These are phyloP conservation scores for Pseudogymnoascus verrucosus DNA, from an alignment of 2,329 filamentous ascomycete genomes.

Conservation along the genomic window DNA sequence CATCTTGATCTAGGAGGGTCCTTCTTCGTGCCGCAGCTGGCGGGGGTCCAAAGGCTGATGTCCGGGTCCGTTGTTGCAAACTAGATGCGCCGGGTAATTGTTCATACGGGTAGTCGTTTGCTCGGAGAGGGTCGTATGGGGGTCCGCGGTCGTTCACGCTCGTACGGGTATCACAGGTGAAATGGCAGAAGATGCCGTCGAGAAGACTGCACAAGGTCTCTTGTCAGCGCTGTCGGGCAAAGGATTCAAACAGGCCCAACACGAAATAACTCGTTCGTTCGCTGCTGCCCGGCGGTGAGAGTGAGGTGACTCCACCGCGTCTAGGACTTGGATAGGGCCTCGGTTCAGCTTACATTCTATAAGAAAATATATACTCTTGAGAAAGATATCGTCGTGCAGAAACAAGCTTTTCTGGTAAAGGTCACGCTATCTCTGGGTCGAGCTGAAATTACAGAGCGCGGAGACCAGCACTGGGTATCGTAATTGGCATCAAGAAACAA, in stretches of 20 bases:
- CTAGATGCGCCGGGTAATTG: constrained; percentile 18
- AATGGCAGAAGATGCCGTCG: neutral
- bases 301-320: neutral
- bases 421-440: constrained; percentile 8
- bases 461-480: constrained; percentile 23
- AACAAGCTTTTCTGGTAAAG: constrained; percentile 4
- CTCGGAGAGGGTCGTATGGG: constrained; percentile 3
- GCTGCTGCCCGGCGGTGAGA: constrained; percentile 1
- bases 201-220: neutral
- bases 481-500: constrained; percentile 23
- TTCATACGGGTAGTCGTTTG: constrained; percentile 24
- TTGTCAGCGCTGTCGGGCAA: constrained; percentile 3
- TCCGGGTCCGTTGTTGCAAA: constrained; percentile 17
- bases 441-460: constrained; percentile 12
- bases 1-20: constrained; percentile 56
- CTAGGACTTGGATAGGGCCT: neutral
- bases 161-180: constrained; percentile 7
- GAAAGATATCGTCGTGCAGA: constrained; percentile 5
- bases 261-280: neutral
- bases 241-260: neutral
- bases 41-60: constrained; percentile 18
- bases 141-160: constrained; percentile 1
- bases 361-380: constrained; percentile 9
- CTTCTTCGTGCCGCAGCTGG: constrained; percentile 23
- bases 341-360: constrained; percentile 7